Base-by-base conservation (phyloP, 139 green algal species). In the Chlamydomonas eustigma region DNA sequence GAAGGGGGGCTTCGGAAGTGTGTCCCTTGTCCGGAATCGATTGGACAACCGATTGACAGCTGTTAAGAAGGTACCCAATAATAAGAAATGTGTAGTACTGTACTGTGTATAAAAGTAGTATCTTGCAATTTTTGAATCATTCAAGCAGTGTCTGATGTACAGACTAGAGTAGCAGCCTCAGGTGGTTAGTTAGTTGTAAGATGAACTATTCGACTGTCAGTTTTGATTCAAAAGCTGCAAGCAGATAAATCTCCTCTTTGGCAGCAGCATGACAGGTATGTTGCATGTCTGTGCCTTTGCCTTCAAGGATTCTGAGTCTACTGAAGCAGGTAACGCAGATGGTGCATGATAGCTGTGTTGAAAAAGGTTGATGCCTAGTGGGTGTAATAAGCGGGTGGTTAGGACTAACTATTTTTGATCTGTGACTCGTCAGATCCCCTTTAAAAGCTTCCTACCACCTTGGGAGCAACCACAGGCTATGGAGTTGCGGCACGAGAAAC, bases 1-100 rank as follows among this genome's bases (percentile, higher is more conserved):
- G 39, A 77, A 77, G 38, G 78, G 78, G n/a, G 78, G 78, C 38
- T 83, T 83, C 67, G 78, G 78, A 0, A 74, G 5, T 51, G 78
- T 83, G 25, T 44, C 65, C 34, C 65, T 77, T n/a, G 66, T 69
- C 1, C 78, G 74, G 39, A 80, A 58, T 35, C 73, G 78, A 4
- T 68, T 83, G 32, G 78, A 83, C 50, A 36, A 39, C 1, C 67
- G 74, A 18, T 30, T 83, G 24, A 77, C 64, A 35, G 78, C 78
- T 4, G 33, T 77, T 22, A 77, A 70, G 31, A 22, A 71, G 72
- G 50, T 77, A 58, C 12, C 12, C 12, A 58, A 58, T 12, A 58
- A 58, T 58, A 58, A 28, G 44, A 12, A 58, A 44, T 72, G 65
- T 32, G 65, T 22, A 37, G 6, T 39, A 30, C 24, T 8, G 65